These are phyloP conservation scores for Corinectria fuckeliana DNA, from an alignment of 2,329 filamentous ascomycete species.

Conservation along the genomic window DNA sequence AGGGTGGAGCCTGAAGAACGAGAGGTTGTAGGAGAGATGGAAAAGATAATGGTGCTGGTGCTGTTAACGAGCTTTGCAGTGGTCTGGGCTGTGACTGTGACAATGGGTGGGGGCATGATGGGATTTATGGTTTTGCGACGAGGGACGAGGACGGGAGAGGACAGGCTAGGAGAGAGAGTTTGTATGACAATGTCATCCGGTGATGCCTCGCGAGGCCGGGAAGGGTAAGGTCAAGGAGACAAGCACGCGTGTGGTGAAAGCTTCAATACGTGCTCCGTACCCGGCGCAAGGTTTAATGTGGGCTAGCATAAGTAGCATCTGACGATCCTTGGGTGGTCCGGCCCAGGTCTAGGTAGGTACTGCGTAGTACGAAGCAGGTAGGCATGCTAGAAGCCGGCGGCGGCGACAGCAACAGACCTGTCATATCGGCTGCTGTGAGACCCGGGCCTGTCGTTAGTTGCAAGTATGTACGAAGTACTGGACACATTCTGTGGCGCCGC, in stretches of 20 bases:
- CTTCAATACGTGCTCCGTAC: slow-evolving; percentile 25
- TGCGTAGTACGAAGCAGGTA: no score
- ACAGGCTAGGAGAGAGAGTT: slow-evolving; percentile 16
- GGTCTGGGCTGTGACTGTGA: slow-evolving; percentile 15
- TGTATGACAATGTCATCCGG: slow-evolving; percentile 23
- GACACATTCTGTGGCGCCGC: slow-evolving; percentile 34
- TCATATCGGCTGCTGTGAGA: slow-evolving; percentile 44
- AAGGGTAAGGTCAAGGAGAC: slow-evolving; percentile 34
- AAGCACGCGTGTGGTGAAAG: slow-evolving; percentile 24
- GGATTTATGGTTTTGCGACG: slow-evolving; percentile 44
- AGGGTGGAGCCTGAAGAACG: background rate
- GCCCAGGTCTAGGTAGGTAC: slow-evolving; percentile 34
- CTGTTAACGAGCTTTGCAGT: slow-evolving; percentile 22
- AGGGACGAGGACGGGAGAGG: background rate
- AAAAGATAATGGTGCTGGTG: slow-evolving; percentile 25
- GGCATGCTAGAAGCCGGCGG: slow-evolving; percentile 31
- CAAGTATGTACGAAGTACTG: no score
- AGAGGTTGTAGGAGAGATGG: slow-evolving; percentile 17
- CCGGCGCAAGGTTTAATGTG: slow-evolving; percentile 30
- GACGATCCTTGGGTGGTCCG: slow-evolving; percentile 38
- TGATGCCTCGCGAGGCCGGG: slow-evolving; percentile 25
- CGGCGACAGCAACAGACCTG: slow-evolving; percentile 40
- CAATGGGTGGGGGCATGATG: slow-evolving; percentile 38
- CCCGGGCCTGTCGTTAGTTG: slow-evolving; percentile 36
- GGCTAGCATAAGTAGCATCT: slow-evolving; percentile 29